Evolutionary conservation across 2,329 filamentous ascomycete genomes (phyloP), one percentile per base, ranked within the genome.

Genomic region (Penicillium polonicum): DNA sequence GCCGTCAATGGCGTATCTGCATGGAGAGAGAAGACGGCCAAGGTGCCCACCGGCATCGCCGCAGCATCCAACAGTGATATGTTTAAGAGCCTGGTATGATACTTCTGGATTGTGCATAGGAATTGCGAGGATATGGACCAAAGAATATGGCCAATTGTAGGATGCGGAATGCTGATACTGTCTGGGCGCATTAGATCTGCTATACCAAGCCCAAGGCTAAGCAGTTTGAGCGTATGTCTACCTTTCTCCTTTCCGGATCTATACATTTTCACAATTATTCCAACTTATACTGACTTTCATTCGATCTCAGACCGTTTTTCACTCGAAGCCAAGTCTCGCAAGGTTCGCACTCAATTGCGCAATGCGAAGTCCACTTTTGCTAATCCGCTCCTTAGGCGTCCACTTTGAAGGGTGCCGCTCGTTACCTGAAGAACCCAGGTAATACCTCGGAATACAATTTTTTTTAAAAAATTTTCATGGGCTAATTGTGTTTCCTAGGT

Each of bases 351-450:
- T n/a, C 12, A 33, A 38, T 51, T 31, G 45, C 10, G 25, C 15
- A 42, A 49, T 25, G n/a, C 17, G 23, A 39, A 25, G 3, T n/a
- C 17, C 31, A 33, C 27, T 12, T 9, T 44, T 29, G 45, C 42
- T 44, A 44, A 60, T 43, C 6, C 35, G 7, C n/a, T 57, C 21
- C 33, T 19, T 46, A 85, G 73, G 87, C 82, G 35, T 90, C 84
- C 62, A 88, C 87, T n/a, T 80, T 97, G 60, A 97, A 97, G 76
- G 82, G 83, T 60, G 92, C 92, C 5, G 92, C 92, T 44, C 84
- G 83, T 55, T 88, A 87, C 72, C 83, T 97, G 52, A 89, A 88
- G 70, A 90, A 83, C 39, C 91, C 92, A 0, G 92, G 80, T 70
- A 73, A 33, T 55, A 35, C 12, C 31, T 2, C 8, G 15, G 45